Percentiles rank a stretch among this genome's conserved stretches.
phyloP scores from a whole-genome alignment of 2,329 filamentous ascomycete species.

The Colletotrichum sp. region DNA sequence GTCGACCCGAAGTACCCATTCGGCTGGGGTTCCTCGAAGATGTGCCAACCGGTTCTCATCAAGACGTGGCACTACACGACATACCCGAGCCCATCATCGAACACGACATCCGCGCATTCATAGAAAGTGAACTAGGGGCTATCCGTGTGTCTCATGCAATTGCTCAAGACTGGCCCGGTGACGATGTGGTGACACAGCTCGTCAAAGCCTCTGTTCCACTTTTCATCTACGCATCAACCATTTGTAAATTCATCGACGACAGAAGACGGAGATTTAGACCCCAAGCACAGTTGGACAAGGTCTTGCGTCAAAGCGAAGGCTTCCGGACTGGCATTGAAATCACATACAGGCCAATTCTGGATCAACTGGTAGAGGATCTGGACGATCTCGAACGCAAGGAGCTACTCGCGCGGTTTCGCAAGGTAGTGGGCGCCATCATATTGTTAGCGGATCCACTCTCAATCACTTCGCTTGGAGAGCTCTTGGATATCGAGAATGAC shows the following conservation, averaged over 20 bases:
- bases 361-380: neutral
- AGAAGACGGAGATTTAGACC: neutral
- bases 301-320: neutral
- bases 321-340: neutral
- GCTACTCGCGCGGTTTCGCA: neutral
- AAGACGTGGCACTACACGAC: neutral
- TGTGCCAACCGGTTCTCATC: neutral
- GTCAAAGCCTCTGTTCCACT: neutral
- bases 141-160: neutral
- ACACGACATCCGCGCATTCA: neutral
- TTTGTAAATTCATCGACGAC: neutral
- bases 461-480: fast-evolving
- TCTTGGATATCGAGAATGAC: fast-evolving
- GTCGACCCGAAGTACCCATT: neutral
- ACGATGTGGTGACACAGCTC: neutral
- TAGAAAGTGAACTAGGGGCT: fast-evolving
- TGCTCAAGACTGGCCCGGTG: fast-evolving
- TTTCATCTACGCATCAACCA: neutral
- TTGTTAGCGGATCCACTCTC: neutral
- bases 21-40: neutral
- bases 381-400: fast-evolving
- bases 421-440: neutral
- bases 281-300: neutral
- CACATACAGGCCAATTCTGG: neutral
- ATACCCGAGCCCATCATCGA: neutral